Evolutionary conservation across 768 basidiomycete genomes (phyloP).

Genomic region (Tulasnella sp.): DNA sequence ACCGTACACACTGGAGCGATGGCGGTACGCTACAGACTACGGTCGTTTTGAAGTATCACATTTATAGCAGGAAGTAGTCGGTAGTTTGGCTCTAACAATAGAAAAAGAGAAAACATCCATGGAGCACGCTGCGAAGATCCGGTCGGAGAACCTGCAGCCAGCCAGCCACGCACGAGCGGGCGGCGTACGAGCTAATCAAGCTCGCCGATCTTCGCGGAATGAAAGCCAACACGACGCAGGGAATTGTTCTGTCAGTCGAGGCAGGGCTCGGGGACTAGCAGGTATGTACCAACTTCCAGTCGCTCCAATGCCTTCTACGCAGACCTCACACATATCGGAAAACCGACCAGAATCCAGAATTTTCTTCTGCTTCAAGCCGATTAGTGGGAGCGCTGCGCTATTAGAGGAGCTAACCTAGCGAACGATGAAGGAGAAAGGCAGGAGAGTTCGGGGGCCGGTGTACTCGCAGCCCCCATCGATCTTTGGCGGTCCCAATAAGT

Average conservation of each 20-base stretch:
- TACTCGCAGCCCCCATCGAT: not conserved
- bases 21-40: not conserved
- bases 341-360: not conserved
- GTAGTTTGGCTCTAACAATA: not conserved
- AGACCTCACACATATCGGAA: not conserved
- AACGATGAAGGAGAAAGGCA: not conserved
- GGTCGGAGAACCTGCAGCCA: not conserved
- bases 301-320: not conserved
- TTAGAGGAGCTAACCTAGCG: not conserved
- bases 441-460: not conserved
- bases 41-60: not conserved
- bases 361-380: not conserved
- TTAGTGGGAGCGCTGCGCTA: not conserved
- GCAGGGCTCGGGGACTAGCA: not conserved
- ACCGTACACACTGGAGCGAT: not conserved
- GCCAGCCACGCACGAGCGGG: not conserved
- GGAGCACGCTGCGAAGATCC: not conserved
- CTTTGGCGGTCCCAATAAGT: not conserved
- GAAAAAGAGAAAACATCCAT: not conserved
- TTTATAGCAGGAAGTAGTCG: not conserved
- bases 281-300: not conserved
- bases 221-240: not conserved
- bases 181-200: not conserved
- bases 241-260: not conserved
- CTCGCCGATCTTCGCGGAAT: not conserved